Base-by-base conservation (phyloP, 352 stramenopile genomes). In the Phytophthora parvispora region DNA sequence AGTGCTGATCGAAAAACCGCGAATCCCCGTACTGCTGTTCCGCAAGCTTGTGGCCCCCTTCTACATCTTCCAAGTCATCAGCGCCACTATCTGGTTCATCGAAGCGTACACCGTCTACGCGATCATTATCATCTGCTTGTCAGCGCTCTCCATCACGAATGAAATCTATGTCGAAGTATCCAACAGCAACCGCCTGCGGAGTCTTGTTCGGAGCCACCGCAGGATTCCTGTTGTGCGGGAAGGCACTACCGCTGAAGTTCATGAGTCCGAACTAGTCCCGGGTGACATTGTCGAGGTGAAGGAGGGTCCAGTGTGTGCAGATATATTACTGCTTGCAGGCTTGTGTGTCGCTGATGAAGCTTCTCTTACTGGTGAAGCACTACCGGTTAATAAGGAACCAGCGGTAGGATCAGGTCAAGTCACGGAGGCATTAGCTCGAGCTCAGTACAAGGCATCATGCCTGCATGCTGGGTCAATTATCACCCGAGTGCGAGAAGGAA, bases 1-100 rank as follows among this genome's bases (percentile, higher is more conserved):
- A 13, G 83, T 93, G 7, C 71, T 80, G 9, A 85, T 91, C 25
- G 67, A 83, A 4, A 32, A 68, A 20, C 75, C 80, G 4, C 36
- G 60, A 2, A 77, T 88, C 28, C 71, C 60, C 9, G 77, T 68
- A 52, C 74, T 91, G 25, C 61, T 93, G 8, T 80, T 90, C 53
- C 62, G 69, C 27, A 89, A 87, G 59, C 15, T 87, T 43, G 60
- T 86, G 38, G 72, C 86, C 31, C 83, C 83, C 31, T 91, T 84
- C 72, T 89, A 89, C 67, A 67, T 91, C 12, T 89, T 91, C 45
- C 80, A 91, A 59, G 43, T 89, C 20, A 80, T 89, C 50, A 86
- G 78, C 48, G 74, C 78, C 13, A 60, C 64, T 12, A 70, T 91
- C 8, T 91, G 83, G 83, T 83, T 87, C 45, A 52, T 59, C 5